Evolutionary conservation across 176 grass and related monocot species (phyloP), one percentile per base, ranked within the genome.

Genomic region (Oryza rufipogon): DNA sequence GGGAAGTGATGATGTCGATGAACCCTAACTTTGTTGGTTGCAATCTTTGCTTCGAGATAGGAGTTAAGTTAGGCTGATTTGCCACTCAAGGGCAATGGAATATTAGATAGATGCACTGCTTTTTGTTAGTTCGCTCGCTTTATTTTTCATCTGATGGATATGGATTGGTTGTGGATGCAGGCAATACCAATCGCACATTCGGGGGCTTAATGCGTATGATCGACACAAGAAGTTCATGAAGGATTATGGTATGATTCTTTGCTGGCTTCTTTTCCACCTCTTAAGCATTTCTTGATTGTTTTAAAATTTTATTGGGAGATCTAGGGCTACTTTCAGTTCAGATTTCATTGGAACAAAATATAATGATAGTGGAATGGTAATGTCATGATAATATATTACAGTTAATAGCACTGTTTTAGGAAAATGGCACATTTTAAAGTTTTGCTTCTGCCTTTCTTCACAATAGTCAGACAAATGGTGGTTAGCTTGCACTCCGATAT

Each of bases 171-270:
- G 65, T 80, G 26, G 72, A 71, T 92, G 87, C 89, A 94, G 94
- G 87, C 94, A 97, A 48, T 97, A 97, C 84, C 94, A 97, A 74
- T 94, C 89, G 22, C 91, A 92, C 39, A 86, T 97, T 83, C 90
- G 87, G 20, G 91, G 94, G 42, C 94, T 97, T 44, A 97, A 94
- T 7, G 91, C 94, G 3, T 94, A 94, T 56, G 87, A 94, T 73
- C 91, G 91, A 20, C 91, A 94, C 42, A 92, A 87, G 79, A 97
- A 94, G 75, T 97, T 94, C 85, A 97, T 97, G 87, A 93, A 81
- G 19, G 91, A 97, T 75, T 97, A 97, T 64, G 89, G 94, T 94
- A 86, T 48, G 58, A 63, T 63, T 23, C 20, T 63, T 22, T 22
- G 10, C 10, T n/a, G 51, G 36, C 0, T 0, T 56, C 9, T 20